Percentiles rank a stretch among this genome's conserved stretches.
These are phyloP conservation scores for Podila epicladia DNA, from an alignment of 192 early-diverging fungal genomes.

Conservation along the genomic window DNA sequence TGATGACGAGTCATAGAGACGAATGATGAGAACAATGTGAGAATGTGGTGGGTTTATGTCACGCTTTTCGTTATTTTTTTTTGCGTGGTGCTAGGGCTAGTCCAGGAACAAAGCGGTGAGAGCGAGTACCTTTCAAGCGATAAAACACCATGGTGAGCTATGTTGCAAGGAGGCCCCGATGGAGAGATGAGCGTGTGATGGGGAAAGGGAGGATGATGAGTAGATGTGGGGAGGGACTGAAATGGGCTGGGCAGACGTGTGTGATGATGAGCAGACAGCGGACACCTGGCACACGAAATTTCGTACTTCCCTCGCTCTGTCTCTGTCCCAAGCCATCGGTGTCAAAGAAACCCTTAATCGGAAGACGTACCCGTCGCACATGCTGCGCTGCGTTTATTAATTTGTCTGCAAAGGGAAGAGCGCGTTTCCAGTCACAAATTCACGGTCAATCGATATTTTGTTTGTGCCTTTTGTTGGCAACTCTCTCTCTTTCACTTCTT, in stretches of 20 bases:
- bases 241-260: no score
- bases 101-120: not conserved
- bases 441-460: not conserved
- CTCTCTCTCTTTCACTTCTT: not conserved
- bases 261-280: no score
- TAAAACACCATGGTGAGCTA: slow-evolving; percentile 48
- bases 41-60: not conserved
- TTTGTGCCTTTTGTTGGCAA: not conserved
- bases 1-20: not conserved
- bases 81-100: not conserved
- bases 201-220: not conserved
- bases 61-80: not conserved
- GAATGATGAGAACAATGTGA: not conserved
- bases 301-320: not conserved
- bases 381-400: no score
- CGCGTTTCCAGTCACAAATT: not conserved
- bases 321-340: no score
- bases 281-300: no score
- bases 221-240: not conserved
- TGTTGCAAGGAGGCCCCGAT: not conserved
- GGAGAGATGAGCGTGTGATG: slow-evolving; percentile 2
- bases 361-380: no score
- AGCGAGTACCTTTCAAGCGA: slow-evolving; percentile 40
- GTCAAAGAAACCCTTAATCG: no score
- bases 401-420: not conserved